Conservation (phyloP, 192 early-diverging fungal genomes). For the Coemansia sp. region DNA sequence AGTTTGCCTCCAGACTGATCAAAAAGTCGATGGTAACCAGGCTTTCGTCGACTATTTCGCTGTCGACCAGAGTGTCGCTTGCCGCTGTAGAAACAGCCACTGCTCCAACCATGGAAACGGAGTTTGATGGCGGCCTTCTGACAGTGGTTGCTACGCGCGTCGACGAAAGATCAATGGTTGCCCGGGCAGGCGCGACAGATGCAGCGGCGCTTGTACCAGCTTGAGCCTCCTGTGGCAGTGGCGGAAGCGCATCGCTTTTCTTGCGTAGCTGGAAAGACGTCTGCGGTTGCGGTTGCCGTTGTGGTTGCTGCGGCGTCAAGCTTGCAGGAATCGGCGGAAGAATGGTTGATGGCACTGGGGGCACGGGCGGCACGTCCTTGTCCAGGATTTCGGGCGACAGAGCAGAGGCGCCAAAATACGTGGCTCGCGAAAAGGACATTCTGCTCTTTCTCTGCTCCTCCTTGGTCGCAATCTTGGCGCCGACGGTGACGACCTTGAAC, state of each 20-base stretch:
- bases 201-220: background rate
- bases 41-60: constrained; percentile 42
- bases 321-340: constrained; percentile 15
- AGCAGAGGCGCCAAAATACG: constrained; percentile 16
- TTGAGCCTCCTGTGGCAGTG: background rate
- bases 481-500: constrained; percentile 39
- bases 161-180: constrained; percentile 38
- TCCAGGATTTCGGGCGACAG: constrained; percentile 19
- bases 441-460: constrained; percentile 51
- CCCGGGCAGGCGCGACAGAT: background rate
- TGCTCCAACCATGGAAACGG: constrained; percentile 11
- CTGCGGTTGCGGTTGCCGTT: constrained; percentile 12
- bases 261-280: background rate
- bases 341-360: constrained; percentile 20
- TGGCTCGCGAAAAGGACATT: constrained; percentile 34
- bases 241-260: constrained; percentile 1
- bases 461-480: constrained; percentile 47
- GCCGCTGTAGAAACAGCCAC: constrained; percentile 30
- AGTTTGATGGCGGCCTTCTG: constrained; percentile 4
- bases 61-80: constrained; percentile 39
- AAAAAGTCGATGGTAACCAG: constrained; percentile 50
- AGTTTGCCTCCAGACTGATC: constrained; percentile 42
- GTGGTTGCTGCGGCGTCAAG: constrained; percentile 9
- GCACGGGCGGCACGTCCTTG: constrained; percentile 13
- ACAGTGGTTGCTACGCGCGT: background rate